These are phyloP conservation scores for Kuraishia ogatae DNA, from an alignment of 805 yeast species.

Conservation along the genomic window DNA sequence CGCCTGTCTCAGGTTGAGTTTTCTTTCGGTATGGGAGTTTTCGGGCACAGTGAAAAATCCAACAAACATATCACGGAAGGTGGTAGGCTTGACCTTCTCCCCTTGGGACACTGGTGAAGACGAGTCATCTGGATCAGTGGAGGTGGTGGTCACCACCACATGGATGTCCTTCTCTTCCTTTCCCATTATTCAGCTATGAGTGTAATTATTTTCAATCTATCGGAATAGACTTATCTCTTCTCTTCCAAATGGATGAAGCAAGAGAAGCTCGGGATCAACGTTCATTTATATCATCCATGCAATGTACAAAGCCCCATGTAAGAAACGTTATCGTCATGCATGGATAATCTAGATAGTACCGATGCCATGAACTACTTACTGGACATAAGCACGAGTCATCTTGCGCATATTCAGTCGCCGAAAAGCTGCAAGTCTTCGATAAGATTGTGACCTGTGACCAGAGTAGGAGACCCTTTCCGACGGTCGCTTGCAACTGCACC, in stretches of 20 bases:
- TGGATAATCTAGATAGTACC: not conserved
- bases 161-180: not conserved
- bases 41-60: conserved; percentile 1
- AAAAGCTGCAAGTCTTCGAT: not conserved
- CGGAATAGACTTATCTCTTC: not conserved
- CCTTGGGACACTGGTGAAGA: not conserved
- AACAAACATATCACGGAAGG: not conserved
- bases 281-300: not conserved
- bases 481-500: not conserved
- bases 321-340: not conserved
- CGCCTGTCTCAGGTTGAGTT: conserved; percentile 32
- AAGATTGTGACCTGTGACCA: not conserved
- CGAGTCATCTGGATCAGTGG: not conserved
- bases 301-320: not conserved
- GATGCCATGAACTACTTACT: not conserved
- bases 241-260: not conserved
- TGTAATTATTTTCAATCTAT: not conserved
- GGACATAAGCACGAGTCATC: not conserved
- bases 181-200: not conserved
- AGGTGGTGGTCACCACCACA: not conserved
- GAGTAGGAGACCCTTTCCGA: not conserved
- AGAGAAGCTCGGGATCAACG: not conserved
- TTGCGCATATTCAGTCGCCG: not conserved
- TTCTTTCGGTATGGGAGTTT: conserved; percentile 14
- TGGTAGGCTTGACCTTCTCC: not conserved